Evolutionary conservation across 2,329 filamentous ascomycete genomes (phyloP), one percentile per base, ranked within the genome.

Genomic region (Paraphoma sp.): DNA sequence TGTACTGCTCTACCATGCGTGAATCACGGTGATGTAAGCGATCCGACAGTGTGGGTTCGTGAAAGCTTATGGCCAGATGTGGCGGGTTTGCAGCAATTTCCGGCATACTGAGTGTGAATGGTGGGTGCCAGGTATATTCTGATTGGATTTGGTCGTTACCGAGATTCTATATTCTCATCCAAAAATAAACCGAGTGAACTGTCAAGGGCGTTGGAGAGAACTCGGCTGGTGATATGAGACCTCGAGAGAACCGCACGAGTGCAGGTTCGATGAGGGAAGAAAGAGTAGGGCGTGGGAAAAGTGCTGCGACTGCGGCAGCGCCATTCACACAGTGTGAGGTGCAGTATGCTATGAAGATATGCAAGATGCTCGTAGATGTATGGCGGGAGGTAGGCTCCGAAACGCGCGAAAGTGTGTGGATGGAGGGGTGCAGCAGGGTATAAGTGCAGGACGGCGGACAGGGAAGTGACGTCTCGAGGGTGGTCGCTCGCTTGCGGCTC

Each of bases 161-260:
- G 23, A 23, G 16, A 42, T 14, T 16, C 40, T 42, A 12, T n/a
- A 7, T 14, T 36, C 11, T 17, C 16, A 42, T 14, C 9, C 23
- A 7, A 10, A 18, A 4, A 18, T 10, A 16, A 29, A 14, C 23
- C 14, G 9, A 51, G 51, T 23, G 51, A 31, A 51, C 64, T 75
- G 33, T 36, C 33, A 76, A 31, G 72, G 67, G 52, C 74, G 63
- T 60, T 76, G 74, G 6, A 76, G 67, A 10, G 72, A 72, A 42
- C 67, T 76, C 45, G 74, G 74, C 46, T 63, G 68, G 57, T 75
- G 64, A 47, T 74, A 76, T 46, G 56, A 66, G 28, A 65, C 58
- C 54, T 67, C 59, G 44, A 73, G 67, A 28, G 61, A 63, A 46
- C 42, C 52, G 58, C 58, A 64, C 47, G 57, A 53, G 56, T 64